Percentiles rank a stretch among this genome's conserved stretches.
Evolutionary conservation across 495 filamentous ascomycete species (phyloP).

Genomic region (Podospora didyma): DNA sequence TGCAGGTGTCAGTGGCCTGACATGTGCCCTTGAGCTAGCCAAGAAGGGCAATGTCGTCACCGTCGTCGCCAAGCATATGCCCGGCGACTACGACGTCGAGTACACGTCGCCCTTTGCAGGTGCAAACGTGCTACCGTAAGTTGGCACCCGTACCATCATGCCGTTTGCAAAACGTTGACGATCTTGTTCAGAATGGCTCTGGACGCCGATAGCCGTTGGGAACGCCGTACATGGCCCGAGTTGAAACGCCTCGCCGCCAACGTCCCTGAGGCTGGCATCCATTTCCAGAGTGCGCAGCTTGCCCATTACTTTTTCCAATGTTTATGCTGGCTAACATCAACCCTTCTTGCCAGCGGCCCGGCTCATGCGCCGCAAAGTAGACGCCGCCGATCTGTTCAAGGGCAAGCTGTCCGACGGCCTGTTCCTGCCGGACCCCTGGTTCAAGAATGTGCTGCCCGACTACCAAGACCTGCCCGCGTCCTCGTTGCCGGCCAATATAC

Average conservation of each 20-base stretch:
- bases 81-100: constrained; percentile 95
- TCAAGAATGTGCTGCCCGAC: constrained; percentile 68
- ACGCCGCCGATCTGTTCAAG: constrained; percentile 19
- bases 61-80: constrained; percentile 93
- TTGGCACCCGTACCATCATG: background rate
- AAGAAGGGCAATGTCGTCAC: constrained; percentile 65
- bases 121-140: constrained; percentile 84
- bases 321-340: constrained; percentile 1
- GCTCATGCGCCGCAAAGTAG: constrained; percentile 39
- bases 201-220: constrained; percentile 49
- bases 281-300: constrained; percentile 64
- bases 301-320: background rate
- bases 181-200: constrained; percentile 23
- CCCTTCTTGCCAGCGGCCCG: constrained; percentile 32
- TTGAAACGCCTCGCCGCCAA: constrained; percentile 62
- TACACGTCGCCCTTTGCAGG: constrained; percentile 96
- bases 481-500: constrained; percentile 56
- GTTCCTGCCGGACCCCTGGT: constrained; percentile 74
- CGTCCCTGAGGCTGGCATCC: constrained; percentile 82
- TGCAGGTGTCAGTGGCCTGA: constrained; percentile 87
- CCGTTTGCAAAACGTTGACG: background rate
- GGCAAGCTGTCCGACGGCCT: constrained; percentile 51
- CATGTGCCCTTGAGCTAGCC: constrained; percentile 81
- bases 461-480: constrained; percentile 53
- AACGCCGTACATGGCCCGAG: constrained; percentile 64